A percentile compares a stretch with the other conserved stretches of the same genome.
Conservation (phyloP, 2,329 filamentous ascomycete species). For the Fusarium bactridioides region DNA sequence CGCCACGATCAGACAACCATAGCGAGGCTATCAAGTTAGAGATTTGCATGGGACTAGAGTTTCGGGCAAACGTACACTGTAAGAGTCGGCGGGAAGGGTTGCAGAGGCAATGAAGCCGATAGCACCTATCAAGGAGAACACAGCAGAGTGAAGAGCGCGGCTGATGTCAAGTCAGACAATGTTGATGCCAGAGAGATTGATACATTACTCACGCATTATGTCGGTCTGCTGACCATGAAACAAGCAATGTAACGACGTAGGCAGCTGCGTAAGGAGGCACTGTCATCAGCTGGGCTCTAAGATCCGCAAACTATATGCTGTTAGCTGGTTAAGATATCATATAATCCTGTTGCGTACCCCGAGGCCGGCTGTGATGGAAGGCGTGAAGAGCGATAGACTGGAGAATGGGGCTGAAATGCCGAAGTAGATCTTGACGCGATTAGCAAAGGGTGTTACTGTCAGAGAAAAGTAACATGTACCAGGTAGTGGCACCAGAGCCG, state of each 20-base stretch:
- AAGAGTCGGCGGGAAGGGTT: conserved; percentile 64
- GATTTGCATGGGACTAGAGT: rapidly evolving
- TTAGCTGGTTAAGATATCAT: conserved; percentile 3
- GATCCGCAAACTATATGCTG: conserved; percentile 30
- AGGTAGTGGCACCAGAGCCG: conserved; percentile 72
- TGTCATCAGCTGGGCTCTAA: conserved; percentile 67
- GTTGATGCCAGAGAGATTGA: rapidly evolving
- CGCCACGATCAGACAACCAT: conserved; percentile 72
- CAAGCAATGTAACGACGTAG: conserved; percentile 51
- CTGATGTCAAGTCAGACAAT: background rate
- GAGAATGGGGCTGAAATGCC: conserved; percentile 62
- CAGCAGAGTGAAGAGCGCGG: conserved; percentile 52
- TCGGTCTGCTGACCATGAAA: conserved; percentile 66
- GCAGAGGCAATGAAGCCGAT: conserved; percentile 66
- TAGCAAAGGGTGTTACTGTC: rapidly evolving
- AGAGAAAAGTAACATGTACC: conserved; percentile 7
- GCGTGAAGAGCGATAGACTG: conserved; percentile 65
- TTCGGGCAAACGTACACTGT: conserved; percentile 39
- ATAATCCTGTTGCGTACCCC: conserved; percentile 30
- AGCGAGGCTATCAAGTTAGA: conserved; percentile 52
- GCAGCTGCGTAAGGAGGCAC: conserved; percentile 68
- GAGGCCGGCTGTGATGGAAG: conserved; percentile 63
- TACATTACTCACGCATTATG: conserved; percentile 52
- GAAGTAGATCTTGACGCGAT: conserved; percentile 48
- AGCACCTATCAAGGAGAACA: conserved; percentile 54